Conservation (phyloP, 371 early-diverging fungal genomes). For the Zopfochytrium polystomum region DNA sequence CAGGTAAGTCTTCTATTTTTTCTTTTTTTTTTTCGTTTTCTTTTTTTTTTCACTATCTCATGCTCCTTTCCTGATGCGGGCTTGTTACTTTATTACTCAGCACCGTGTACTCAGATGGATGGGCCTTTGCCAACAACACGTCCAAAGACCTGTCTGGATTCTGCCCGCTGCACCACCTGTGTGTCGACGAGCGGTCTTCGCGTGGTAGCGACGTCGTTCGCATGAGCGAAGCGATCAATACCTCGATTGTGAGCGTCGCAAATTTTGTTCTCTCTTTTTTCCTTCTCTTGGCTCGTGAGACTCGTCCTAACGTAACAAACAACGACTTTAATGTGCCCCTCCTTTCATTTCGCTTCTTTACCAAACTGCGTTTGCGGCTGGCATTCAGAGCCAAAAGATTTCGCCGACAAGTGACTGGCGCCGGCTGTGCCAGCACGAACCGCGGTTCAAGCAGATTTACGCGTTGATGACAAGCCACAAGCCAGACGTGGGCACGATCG, state of each 20-base stretch:
- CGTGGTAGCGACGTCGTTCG: background rate
- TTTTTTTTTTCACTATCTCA: background rate
- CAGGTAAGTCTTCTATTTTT: background rate
- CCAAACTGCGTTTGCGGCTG: too few species aligned
- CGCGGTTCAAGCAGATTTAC: background rate
- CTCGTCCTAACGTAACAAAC: too few species aligned
- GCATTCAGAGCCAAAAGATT: background rate
- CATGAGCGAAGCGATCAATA: background rate
- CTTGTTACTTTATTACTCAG: too few species aligned
- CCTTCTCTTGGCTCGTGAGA: too few species aligned
- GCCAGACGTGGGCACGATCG: background rate
- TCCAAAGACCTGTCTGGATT: background rate
- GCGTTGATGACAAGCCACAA: background rate
- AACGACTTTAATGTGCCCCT: background rate
- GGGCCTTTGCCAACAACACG: background rate
- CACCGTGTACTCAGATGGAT: background rate
- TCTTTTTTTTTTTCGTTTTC: background rate
- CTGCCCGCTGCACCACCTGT: slow-evolving; percentile 4
- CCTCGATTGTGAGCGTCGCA: background rate
- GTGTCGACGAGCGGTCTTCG: background rate
- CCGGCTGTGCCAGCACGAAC: slow-evolving; percentile 1
- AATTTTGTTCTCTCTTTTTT: too few species aligned
- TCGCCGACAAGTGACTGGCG: background rate
- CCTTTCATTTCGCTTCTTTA: slow-evolving; percentile 1
- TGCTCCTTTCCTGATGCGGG: background rate